A percentile compares a stretch with the other conserved stretches of the same genome.
Conservation (phyloP, 2,329 filamentous ascomycete genomes). For the Alternaria infectoria region DNA sequence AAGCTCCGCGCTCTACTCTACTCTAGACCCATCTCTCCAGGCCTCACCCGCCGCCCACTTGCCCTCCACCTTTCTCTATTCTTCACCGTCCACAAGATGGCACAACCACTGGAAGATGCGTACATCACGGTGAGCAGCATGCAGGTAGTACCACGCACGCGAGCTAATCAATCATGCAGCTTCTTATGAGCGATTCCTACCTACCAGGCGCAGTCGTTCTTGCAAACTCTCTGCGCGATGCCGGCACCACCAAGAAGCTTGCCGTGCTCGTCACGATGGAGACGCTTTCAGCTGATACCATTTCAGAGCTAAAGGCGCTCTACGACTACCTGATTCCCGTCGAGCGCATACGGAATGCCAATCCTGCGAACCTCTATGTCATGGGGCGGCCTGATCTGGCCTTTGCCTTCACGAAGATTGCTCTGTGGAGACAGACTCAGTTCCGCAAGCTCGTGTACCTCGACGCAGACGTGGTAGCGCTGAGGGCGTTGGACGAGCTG, state of each 20-base stretch:
- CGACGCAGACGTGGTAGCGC: conserved; percentile 90
- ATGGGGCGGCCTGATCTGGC: conserved; percentile 92
- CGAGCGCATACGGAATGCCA: conserved; percentile 75
- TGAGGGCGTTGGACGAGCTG: conserved; percentile 90
- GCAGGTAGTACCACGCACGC: conserved; percentile 22
- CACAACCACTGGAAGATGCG: conserved; percentile 59
- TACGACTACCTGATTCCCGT: conserved; percentile 92
- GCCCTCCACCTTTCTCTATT: background rate
- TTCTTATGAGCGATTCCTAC: conserved; percentile 90
- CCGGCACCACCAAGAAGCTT: conserved; percentile 82
- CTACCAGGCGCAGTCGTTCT: conserved; percentile 92
- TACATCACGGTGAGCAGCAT: conserved; percentile 66
- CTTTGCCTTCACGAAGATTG: conserved; percentile 95
- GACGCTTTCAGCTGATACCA: conserved; percentile 73
- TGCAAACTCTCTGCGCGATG: conserved; percentile 92
- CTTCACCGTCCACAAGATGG: conserved; percentile 32
- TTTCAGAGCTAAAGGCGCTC: conserved; percentile 79
- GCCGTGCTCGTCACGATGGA: conserved; percentile 84
- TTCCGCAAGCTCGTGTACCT: conserved; percentile 94
- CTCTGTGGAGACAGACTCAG: conserved; percentile 88
- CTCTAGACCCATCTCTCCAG: background rate
- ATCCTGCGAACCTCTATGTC: conserved; percentile 81
- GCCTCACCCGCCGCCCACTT: background rate
- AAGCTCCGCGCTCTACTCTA: conserved; percentile 8
- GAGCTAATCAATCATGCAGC: conserved; percentile 60